Percentiles rank a stretch among this genome's conserved stretches.
Evolutionary conservation across 495 filamentous ascomycete species (phyloP).

Genomic region (Penicillium bialowiezense): DNA sequence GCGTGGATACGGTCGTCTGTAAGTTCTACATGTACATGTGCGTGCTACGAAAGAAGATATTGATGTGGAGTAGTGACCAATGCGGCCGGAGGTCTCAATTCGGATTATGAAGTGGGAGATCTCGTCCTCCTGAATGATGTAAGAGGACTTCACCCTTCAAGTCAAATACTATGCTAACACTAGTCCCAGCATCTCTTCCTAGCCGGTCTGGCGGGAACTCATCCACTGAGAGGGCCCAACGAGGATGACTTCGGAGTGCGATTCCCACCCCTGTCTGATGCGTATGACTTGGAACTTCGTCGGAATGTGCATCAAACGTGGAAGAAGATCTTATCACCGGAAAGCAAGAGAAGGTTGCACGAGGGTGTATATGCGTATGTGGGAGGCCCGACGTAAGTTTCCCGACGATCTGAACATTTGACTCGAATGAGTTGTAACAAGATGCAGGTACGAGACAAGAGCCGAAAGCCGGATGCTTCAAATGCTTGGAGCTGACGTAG

Average conservation of each 20-base stretch:
- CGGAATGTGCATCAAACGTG: slow-evolving; percentile 59
- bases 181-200: slow-evolving; percentile 63
- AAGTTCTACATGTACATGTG: slow-evolving; percentile 15
- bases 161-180: slow-evolving; percentile 26
- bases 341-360: slow-evolving; percentile 52
- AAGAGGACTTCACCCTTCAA: slow-evolving; percentile 17
- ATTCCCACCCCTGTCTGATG: slow-evolving; percentile 72
- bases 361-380: slow-evolving; percentile 78
- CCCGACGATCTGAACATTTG: neutral
- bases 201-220: slow-evolving; percentile 64
- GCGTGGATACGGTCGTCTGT: slow-evolving; percentile 63
- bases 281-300: slow-evolving; percentile 70
- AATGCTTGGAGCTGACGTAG: slow-evolving; percentile 65
- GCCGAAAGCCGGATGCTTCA: slow-evolving; percentile 74
- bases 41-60: neutral
- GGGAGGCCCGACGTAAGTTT: slow-evolving; percentile 62
- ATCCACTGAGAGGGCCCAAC: slow-evolving; percentile 73
- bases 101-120: slow-evolving; percentile 67
- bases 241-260: slow-evolving; percentile 64
- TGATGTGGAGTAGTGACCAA: slow-evolving; percentile 59
- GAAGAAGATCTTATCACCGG: slow-evolving; percentile 43
- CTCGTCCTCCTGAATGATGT: slow-evolving; percentile 72
- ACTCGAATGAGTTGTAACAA: neutral
- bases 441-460: slow-evolving; percentile 65
- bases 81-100: slow-evolving; percentile 71